These are phyloP conservation scores for Pestalotiopsis fici DNA, from an alignment of 2,329 filamentous ascomycete species.

Conservation along the genomic window DNA sequence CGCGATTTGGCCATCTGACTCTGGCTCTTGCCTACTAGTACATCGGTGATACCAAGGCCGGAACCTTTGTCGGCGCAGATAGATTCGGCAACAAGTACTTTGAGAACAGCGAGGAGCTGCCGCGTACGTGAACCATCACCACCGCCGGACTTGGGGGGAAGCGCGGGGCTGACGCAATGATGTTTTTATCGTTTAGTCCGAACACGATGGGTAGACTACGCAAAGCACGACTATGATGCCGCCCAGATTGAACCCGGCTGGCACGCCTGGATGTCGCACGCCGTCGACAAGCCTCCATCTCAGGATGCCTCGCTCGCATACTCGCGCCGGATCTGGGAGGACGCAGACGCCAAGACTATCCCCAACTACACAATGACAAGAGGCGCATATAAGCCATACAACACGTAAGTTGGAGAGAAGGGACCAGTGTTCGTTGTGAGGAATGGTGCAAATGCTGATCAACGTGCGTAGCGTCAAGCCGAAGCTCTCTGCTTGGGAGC, in stretches of 20 bases:
- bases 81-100: slow-evolving; percentile 96
- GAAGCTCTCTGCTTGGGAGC: slow-evolving; percentile 53
- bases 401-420: slow-evolving; percentile 69
- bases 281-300: slow-evolving; percentile 82
- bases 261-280: slow-evolving; percentile 97
- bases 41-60: slow-evolving; percentile 88
- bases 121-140: slow-evolving; percentile 57
- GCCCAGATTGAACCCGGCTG: slow-evolving; percentile 92
- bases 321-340: slow-evolving; percentile 74
- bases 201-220: slow-evolving; percentile 98
- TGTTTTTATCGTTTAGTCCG: slow-evolving; percentile 60
- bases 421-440: not conserved
- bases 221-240: slow-evolving; percentile 80
- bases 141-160: not conserved
- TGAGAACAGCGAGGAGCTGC: slow-evolving; percentile 94
- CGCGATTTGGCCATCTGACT: slow-evolving; percentile 14
- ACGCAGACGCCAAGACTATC: slow-evolving; percentile 64
- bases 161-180: not conserved
- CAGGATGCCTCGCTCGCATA: slow-evolving; percentile 73
- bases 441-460: slow-evolving; percentile 10
- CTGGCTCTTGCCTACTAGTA: slow-evolving; percentile 42
- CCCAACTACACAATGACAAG: slow-evolving; percentile 76
- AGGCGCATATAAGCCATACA: slow-evolving; percentile 90
- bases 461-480: slow-evolving; percentile 47
- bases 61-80: slow-evolving; percentile 81